Evolutionary conservation across 208 protist species (phyloP).

Genomic region (Acanthamoeba triangularis): DNA sequence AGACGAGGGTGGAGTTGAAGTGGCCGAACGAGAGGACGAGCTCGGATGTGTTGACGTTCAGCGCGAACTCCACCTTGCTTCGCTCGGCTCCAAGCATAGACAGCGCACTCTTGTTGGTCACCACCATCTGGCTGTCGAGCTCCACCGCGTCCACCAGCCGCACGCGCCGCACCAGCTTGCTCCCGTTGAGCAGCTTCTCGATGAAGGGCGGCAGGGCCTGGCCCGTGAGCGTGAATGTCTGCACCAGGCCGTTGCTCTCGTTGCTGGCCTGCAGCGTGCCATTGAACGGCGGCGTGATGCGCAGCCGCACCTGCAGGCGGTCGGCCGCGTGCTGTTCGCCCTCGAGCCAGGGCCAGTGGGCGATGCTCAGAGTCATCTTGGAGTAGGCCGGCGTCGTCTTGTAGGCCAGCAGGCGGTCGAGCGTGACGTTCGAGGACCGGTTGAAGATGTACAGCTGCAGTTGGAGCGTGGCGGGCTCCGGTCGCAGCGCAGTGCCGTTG

Average conservation of each 20-base stretch:
- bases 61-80: background rate
- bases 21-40: background rate
- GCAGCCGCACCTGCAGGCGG: background rate
- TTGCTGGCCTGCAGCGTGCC: background rate
- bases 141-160: background rate
- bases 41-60: background rate
- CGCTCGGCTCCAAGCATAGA: background rate
- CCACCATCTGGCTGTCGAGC: background rate
- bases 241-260: background rate
- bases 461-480: background rate
- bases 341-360: background rate
- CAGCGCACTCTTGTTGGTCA: background rate
- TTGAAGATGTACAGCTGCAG: constrained; percentile 1
- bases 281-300: background rate
- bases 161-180: background rate
- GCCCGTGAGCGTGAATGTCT: background rate
- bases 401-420: background rate
- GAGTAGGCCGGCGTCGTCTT: background rate
- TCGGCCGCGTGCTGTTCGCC: background rate
- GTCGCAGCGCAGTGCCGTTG: background rate
- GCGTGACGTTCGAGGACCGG: background rate
- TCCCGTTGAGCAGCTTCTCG: background rate
- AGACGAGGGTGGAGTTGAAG: constrained; percentile 38
- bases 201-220: background rate
- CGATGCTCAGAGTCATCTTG: background rate